Evolutionary conservation across 1,139 yeast species (phyloP), one percentile per base, ranked within the genome.

Genomic region (Candida tetrigidarum): DNA sequence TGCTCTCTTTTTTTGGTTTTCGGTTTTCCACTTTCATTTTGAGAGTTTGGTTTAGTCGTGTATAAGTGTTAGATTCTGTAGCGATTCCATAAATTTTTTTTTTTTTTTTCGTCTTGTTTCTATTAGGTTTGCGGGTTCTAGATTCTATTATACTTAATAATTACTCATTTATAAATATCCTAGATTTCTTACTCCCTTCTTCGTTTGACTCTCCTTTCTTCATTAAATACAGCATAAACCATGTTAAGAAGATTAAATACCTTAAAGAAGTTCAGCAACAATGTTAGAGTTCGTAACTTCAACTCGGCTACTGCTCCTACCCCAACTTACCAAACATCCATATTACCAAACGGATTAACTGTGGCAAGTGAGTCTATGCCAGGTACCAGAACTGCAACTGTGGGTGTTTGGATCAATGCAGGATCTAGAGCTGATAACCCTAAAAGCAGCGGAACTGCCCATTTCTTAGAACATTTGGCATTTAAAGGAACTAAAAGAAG

Each of bases 341-440:
- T 55, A 1, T 54, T 67, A 22, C 46, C 60, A 10, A 93, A 95
- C 63, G 99, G 99, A 1, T 68, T 93, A 43, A 93, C 98, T 0
- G 96, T 92, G 39, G 99, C 98, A 43, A 81, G 96, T 44, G 98
- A 93, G 63, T 63, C 77, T 37, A 83, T 88, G 66, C 98, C 99
- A 9, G 86, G 89, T 49, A 86, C 96, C 5, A 79, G 85, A 56
- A 91, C 98, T 35, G 98, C 99, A 51, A 93, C 99, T 2, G 97
- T 95, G 10, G 99, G 98, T 2, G 93, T 93, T 39, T 86, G 92
- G 91, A 92, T 93, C 53, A 97, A 95, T 66, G 97, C 99, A 38
- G 99, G 99, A 1, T 92, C 98, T 2, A 79, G 99, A 51, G 98
- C 98, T 2, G 99, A 93, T 67, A 86, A 84, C 59, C 81, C 84